phyloP scores from a whole-genome alignment of 805 yeast species.

The Komagataella mondaviorum region DNA sequence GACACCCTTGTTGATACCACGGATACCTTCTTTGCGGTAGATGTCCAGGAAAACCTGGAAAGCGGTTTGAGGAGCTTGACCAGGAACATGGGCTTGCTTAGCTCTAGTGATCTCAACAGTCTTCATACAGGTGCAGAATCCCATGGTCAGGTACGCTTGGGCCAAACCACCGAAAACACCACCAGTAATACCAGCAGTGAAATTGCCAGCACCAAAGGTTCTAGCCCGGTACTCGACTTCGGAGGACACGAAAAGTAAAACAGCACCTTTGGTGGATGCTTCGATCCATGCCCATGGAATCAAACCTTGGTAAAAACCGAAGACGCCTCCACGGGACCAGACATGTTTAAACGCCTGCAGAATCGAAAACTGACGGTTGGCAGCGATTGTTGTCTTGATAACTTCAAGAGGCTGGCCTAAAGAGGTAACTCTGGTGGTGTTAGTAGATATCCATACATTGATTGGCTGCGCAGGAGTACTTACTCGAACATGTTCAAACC shows the following conservation, averaged over 20 bases:
- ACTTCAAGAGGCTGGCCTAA: conserved; percentile 97
- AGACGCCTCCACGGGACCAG: conserved; percentile 87
- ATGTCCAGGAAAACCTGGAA: conserved; percentile 82
- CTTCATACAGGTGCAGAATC: conserved; percentile 98
- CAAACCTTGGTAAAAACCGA: conserved; percentile 93
- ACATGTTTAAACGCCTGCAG: conserved; percentile 58
- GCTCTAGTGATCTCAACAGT: conserved; percentile 93
- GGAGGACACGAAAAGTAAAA: conserved; percentile 78
- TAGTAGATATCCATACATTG: not conserved
- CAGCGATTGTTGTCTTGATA: conserved; percentile 95
- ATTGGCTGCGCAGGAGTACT: conserved; percentile 5
- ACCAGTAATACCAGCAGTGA: conserved; percentile 84
- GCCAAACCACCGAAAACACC: conserved; percentile 95
- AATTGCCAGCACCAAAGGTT: conserved; percentile 50
- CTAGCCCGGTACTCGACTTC: conserved; percentile 78
- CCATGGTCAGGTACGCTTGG: conserved; percentile 94
- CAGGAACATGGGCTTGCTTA: conserved; percentile 49
- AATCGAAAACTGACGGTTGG: conserved; percentile 66
- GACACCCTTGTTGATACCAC: conserved; percentile 95
- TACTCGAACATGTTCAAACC: conserved; percentile 79
- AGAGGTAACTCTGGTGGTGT: conserved; percentile 47
- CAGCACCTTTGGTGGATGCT: conserved; percentile 98
- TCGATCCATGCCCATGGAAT: conserved; percentile 99
- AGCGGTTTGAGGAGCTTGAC: conserved; percentile 62
- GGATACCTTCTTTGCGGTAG: conserved; percentile 73